Percentiles rank a stretch among this genome's conserved stretches.
Evolutionary conservation across 2,329 filamentous ascomycete species (phyloP).

Genomic region (Talaromyces sp.): DNA sequence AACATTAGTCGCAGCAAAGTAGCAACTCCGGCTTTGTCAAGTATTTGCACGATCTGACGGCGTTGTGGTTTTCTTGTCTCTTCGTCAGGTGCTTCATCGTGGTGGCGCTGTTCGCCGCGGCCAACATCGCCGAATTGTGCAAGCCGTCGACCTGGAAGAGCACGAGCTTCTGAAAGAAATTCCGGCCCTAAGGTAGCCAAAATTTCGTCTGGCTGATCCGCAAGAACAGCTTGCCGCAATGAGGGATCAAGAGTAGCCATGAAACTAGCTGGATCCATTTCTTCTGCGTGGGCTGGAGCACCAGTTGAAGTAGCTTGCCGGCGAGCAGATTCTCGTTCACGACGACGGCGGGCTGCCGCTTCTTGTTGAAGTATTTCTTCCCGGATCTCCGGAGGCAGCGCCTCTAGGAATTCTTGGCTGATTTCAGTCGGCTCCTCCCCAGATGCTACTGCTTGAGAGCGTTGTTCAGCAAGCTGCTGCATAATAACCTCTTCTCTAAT

Average conservation of each 20-base stretch:
- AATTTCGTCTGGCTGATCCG: constrained; percentile 87
- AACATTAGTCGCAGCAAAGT: constrained; percentile 99
- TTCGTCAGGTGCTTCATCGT: constrained; percentile 41
- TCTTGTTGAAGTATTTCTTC: constrained; percentile 89
- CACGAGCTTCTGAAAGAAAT: constrained; percentile 78
- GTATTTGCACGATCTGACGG: constrained; percentile 86
- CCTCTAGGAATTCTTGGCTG: constrained; percentile 89
- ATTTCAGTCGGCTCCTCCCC: constrained; percentile 63
- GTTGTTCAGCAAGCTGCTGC: constrained; percentile 76
- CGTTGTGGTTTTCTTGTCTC: constrained; percentile 61
- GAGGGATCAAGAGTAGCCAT: constrained; percentile 81
- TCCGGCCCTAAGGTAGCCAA: constrained; percentile 79
- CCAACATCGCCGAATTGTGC: constrained; percentile 48
- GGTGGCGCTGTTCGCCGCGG: constrained; percentile 30
- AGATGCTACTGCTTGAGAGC: constrained; percentile 67
- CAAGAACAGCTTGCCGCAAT: constrained; percentile 77
- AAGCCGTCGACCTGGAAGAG: constrained; percentile 55
- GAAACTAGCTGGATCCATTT: constrained; percentile 92
- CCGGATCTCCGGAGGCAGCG: constrained; percentile 82
- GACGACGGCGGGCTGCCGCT: constrained; percentile 77
- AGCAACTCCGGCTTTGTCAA: constrained; percentile 91
- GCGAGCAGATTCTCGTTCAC: constrained; percentile 75
- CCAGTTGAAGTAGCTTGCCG: constrained; percentile 55
- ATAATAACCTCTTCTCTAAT: constrained; percentile 94
- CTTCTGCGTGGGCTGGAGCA: constrained; percentile 56